Conservation (phyloP, 345 rosid genomes). For the Euclidium syriacum region DNA sequence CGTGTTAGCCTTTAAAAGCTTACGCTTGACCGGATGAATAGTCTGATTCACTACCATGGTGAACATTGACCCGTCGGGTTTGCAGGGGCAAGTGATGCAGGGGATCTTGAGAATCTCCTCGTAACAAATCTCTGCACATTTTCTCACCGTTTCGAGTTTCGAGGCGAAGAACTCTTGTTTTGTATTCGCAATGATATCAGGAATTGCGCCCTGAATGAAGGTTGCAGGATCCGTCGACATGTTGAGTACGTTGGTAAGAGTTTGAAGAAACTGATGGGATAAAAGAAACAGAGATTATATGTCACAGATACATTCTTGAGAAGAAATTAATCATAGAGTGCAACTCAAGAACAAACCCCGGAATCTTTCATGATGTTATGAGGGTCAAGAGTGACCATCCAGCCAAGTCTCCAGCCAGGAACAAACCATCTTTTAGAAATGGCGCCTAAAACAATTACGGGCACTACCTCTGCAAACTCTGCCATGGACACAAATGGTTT, state of each 20-base stretch:
- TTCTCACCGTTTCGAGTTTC: conserved; percentile 13
- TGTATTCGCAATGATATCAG: conserved; percentile 33
- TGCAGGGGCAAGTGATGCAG: conserved; percentile 36
- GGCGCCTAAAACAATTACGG: conserved; percentile 52
- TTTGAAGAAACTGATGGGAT: conserved; percentile 29
- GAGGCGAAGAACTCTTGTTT: conserved; percentile 29
- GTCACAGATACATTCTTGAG: neutral
- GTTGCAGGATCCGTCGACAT: conserved; percentile 42
- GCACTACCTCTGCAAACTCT: conserved; percentile 49
- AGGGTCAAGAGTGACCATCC: conserved; percentile 68
- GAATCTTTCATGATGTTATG: conserved; percentile 39
- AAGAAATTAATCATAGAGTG: neutral
- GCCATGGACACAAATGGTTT: conserved; percentile 68
- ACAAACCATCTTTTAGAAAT: conserved; percentile 73
- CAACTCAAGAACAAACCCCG: conserved; percentile 39
- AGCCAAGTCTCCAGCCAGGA: conserved; percentile 83
- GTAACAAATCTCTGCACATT: conserved; percentile 34
- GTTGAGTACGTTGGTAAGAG: conserved; percentile 29
- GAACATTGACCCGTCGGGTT: conserved; percentile 40
- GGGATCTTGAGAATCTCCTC: conserved; percentile 31
- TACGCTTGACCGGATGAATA: neutral
- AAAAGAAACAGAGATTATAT: neutral
- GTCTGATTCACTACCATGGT: conserved; percentile 24
- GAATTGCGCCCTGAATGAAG: conserved; percentile 40
- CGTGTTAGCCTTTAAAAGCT: neutral